Evolutionary conservation across 2,329 filamentous ascomycete genomes (phyloP).

Genomic region (Trichothecium sympodiale): DNA sequence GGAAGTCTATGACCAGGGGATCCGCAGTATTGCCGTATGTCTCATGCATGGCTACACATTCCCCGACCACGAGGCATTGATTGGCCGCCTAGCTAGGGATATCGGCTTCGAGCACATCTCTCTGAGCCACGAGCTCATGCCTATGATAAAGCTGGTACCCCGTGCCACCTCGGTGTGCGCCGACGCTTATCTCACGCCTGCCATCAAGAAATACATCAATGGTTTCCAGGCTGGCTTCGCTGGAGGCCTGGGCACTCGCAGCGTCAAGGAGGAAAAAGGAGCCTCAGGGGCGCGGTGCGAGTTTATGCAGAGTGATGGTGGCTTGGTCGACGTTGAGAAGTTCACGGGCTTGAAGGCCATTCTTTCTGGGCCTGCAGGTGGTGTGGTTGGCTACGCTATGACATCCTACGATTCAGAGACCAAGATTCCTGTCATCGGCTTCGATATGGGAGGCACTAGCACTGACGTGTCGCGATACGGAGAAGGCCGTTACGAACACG

Average conservation of each 20-base stretch:
- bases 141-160: constrained; percentile 33
- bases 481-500: constrained; percentile 78
- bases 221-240: constrained; percentile 74
- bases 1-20: constrained; percentile 51
- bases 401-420: constrained; percentile 81
- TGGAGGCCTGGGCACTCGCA: constrained; percentile 67
- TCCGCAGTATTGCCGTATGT: constrained; percentile 77
- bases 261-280: constrained; percentile 55
- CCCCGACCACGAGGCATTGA: constrained; percentile 69
- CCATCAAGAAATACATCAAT: constrained; percentile 39
- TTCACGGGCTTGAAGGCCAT: constrained; percentile 83
- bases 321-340: constrained; percentile 60
- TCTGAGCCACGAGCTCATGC: constrained; percentile 28
- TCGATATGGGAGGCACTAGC: constrained; percentile 91
- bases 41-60: constrained; percentile 91
- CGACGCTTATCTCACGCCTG: constrained; percentile 32
- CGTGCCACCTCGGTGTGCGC: constrained; percentile 31
- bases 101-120: constrained; percentile 70
- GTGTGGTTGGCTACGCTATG: constrained; percentile 84
- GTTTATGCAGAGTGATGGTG: constrained; percentile 88
- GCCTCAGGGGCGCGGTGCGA: constrained; percentile 70
- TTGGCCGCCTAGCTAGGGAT: constrained; percentile 66
- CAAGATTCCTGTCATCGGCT: constrained; percentile 79
- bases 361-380: constrained; percentile 81
- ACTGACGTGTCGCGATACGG: constrained; percentile 87